Conservation (phyloP, 345 rosid species). For the Clarkia xantiana region DNA sequence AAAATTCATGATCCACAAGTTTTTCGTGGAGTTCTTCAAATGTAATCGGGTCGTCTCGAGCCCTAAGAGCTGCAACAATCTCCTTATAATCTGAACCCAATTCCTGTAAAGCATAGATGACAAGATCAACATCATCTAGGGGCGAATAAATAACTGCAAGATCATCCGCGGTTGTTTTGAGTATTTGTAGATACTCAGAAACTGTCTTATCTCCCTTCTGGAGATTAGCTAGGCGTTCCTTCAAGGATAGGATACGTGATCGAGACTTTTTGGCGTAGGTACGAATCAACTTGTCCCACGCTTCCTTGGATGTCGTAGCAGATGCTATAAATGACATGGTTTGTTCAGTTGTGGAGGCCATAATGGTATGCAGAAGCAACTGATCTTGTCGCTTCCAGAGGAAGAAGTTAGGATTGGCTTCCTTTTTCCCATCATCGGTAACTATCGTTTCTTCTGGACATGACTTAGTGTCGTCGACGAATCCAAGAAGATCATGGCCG, state of each 20-base stretch:
- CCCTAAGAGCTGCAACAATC: background rate
- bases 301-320: background rate
- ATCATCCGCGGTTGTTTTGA: background rate
- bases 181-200: background rate
- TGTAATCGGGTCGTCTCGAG: background rate
- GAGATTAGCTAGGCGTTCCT: background rate
- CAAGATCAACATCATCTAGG: background rate
- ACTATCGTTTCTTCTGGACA: too few species aligned
- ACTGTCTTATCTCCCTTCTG: too few species aligned
- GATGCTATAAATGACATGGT: background rate
- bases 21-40: constrained; percentile 1
- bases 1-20: background rate
- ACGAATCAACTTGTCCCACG: background rate
- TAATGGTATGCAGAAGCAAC: background rate
- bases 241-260: background rate
- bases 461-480: too few species aligned
- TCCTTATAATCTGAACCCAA: background rate
- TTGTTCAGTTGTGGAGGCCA: background rate
- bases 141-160: constrained; percentile 1
- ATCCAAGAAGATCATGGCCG: too few species aligned
- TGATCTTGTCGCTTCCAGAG: background rate
- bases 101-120: background rate
- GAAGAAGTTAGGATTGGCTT: background rate
- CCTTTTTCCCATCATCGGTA: too few species aligned
- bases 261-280: background rate